A percentile compares a stretch with the other conserved stretches of the same genome.
Evolutionary conservation across 306 rosid species (phyloP).

Genomic region (Inga laurina): DNA sequence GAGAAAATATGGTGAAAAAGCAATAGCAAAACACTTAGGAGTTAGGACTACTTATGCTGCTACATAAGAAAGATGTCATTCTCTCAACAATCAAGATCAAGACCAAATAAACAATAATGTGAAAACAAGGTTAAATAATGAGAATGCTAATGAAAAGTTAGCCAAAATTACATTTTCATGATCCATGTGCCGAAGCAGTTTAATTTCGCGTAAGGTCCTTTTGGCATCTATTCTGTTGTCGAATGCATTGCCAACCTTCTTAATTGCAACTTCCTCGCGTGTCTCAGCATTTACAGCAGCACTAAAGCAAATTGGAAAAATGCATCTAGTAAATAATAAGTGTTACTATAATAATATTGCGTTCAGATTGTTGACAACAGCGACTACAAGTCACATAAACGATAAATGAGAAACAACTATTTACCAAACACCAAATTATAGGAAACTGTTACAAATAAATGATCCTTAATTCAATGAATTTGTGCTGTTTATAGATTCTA

Average conservation of each 20-base stretch:
- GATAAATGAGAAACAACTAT: slow-evolving; percentile 20
- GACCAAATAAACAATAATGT: background rate
- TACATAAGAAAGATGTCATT: background rate
- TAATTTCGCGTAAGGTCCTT: slow-evolving; percentile 91
- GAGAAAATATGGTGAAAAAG: background rate
- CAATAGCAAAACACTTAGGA: background rate
- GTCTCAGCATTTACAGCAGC: slow-evolving; percentile 89
- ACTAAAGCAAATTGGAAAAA: slow-evolving; percentile 52
- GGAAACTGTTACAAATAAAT: slow-evolving; percentile 12
- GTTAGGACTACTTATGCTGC: background rate
- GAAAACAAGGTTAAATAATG: slow-evolving; percentile 15
- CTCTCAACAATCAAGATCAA: slow-evolving; percentile 1
- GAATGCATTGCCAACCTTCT: slow-evolving; percentile 98
- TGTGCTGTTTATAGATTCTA: slow-evolving; percentile 4
- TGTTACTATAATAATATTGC: background rate
- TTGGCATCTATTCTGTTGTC: slow-evolving; percentile 96
- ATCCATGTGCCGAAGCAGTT: slow-evolving; percentile 92
- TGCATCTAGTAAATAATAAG: background rate
- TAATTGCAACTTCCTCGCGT: slow-evolving; percentile 88
- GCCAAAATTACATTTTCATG: slow-evolving; percentile 80
- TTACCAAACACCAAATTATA: slow-evolving; percentile 24
- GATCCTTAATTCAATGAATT: background rate
- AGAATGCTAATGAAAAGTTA: slow-evolving; percentile 22
- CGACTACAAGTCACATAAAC: slow-evolving; percentile 31
- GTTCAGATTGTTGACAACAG: slow-evolving; percentile 37